Base-by-base conservation (phyloP, 352 stramenopile species). In the Phytopythium sindhum region DNA sequence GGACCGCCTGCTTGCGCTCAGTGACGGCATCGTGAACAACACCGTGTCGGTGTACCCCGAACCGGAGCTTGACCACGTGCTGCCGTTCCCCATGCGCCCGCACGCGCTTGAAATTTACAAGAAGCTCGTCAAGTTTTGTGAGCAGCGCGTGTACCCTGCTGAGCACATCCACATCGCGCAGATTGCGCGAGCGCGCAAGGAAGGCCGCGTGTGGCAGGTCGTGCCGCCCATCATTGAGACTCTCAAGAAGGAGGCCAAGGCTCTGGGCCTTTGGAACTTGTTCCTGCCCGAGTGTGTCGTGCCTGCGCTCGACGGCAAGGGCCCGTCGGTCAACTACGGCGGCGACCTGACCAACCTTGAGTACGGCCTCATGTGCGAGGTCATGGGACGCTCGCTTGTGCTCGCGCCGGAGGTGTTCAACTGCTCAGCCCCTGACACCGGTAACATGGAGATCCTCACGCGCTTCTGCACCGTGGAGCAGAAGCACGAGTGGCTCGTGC, bases 371-470 rank as follows among this genome's bases (percentile, higher is more conserved):
- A 87, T 99, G 73, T 98, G 94, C 45, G 96, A 99, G 73, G 74
- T 97, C 17, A 99, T 99, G 94, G 97, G 97, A 33, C 77, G 81
- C 19, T 96, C 86, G 8, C 69, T 95, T 2, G 64, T 97, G 31
- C 58, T 98, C 19, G 95, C 88, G 2, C 89, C 96, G 8, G 94
- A 98, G 69, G 92, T 97, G 7, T 99, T 98, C 75, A 99, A 99
- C 81, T 99, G 96, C 78, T 92, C 84, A 51, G 96, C 97, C 10
- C 97, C 97, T 0, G 97, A 99, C 73, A 99, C 97, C 10, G 97
- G 97, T 42, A 99, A 99, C 81, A 99, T 99, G 97, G 96, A 99
- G 76, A 97, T 99, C 35, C 76, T 99, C n/a, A 78, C 95, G 31
- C 83, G 81, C 53, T 98, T 98, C 66, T 96, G 89, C 50, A 98